phyloP scores from a whole-genome alignment of 1,284 basidiomycete genomes.

The Stereum hirsutum region DNA sequence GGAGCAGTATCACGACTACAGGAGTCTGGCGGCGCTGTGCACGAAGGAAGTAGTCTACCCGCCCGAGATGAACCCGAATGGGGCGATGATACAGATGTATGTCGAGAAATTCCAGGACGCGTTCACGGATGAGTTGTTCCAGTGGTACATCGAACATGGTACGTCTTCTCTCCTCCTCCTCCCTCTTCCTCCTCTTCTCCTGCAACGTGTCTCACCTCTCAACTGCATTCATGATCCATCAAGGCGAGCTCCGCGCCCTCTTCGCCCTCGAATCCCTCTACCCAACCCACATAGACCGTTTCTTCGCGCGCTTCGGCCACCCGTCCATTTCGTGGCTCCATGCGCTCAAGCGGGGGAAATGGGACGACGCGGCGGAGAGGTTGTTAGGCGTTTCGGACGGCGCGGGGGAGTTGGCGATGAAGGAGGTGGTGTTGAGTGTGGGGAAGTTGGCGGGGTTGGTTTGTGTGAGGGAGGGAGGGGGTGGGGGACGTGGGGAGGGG shows the following conservation, averaged over 20 bases:
- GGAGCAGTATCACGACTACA: constrained; percentile 80
- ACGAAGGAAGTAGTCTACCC: constrained; percentile 60
- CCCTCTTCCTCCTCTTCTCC: too few relatives aligned
- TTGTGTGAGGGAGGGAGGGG: constrained; percentile 7
- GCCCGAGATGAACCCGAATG: constrained; percentile 52
- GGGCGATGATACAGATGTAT: constrained; percentile 56
- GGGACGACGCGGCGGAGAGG: constrained; percentile 54
- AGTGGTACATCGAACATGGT: constrained; percentile 80
- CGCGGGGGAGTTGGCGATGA: constrained; percentile 53
- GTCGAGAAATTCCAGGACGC: constrained; percentile 75
- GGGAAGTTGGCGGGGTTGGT: too few relatives aligned
- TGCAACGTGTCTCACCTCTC: too few relatives aligned
- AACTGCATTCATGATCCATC: constrained; percentile 2
- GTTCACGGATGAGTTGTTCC: constrained; percentile 85
- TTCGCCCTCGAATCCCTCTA: constrained; percentile 66
- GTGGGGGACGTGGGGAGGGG: too few relatives aligned
- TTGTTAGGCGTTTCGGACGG: constrained; percentile 53
- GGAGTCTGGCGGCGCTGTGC: constrained; percentile 75
- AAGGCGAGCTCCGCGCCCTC: constrained; percentile 69
- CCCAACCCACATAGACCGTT: constrained; percentile 59
- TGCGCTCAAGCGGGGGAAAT: constrained; percentile 67
- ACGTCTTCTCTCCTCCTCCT: constrained; percentile 12
- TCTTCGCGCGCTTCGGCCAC: constrained; percentile 59
- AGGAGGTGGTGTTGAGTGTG: too few relatives aligned
- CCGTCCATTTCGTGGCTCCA: constrained; percentile 84